Conservation (phyloP, 2,329 filamentous ascomycete species). For the Monascus ruber region DNA sequence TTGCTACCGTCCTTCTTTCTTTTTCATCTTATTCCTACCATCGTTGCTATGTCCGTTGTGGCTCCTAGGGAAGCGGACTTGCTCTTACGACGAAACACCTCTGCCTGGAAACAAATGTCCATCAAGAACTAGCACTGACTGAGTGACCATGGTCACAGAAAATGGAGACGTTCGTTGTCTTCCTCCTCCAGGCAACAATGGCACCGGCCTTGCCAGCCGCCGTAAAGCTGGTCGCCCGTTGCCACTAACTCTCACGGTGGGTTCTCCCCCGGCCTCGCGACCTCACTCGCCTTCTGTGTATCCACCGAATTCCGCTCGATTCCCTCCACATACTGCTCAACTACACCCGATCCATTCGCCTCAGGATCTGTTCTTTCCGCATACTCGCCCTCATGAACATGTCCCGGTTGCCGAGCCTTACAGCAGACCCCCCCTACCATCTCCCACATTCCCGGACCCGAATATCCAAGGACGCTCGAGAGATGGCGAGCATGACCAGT, state of each 20-base stretch:
- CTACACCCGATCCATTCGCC: too few relatives aligned
- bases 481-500: conserved; percentile 14
- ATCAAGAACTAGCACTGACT: conserved; percentile 22
- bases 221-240: conserved; percentile 18
- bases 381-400: conserved; percentile 3
- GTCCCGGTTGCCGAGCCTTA: conserved; percentile 7
- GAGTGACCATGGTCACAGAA: conserved; percentile 36
- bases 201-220: conserved; percentile 18
- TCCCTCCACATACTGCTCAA: too few relatives aligned
- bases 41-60: conserved; percentile 1
- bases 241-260: conserved; percentile 15
- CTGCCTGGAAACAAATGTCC: conserved; percentile 25
- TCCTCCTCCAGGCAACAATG: conserved; percentile 20
- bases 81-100: conserved; percentile 5
- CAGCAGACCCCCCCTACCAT: conserved; percentile 9
- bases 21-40: conserved; percentile 2
- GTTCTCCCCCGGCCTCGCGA: conserved; percentile 4
- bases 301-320: conserved; percentile 4
- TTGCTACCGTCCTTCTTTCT: too few relatives aligned
- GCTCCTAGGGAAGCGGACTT: conserved; percentile 3
- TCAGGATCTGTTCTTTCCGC: neutral
- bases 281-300: conserved; percentile 9
- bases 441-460: conserved; percentile 11
- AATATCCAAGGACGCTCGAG: conserved; percentile 7
- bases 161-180: conserved; percentile 26